Percentiles rank a stretch among this genome's conserved stretches.
These are phyloP conservation scores for Boletellus deceptivus DNA, from an alignment of 1,284 basidiomycete genomes.

Conservation along the genomic window DNA sequence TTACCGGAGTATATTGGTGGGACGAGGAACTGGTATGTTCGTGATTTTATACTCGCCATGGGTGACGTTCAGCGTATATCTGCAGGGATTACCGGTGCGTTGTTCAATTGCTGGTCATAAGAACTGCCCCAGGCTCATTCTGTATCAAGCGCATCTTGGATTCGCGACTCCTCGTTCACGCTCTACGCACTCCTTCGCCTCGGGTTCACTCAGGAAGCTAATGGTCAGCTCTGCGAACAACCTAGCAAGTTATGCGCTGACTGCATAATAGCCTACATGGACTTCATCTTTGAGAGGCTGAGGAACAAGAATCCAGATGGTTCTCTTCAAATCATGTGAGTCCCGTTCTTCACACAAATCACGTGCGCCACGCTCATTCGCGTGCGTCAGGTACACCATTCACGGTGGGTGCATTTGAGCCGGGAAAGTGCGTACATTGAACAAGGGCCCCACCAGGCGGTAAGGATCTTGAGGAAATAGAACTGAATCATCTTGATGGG, in stretches of 20 bases:
- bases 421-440: neutral
- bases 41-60: neutral
- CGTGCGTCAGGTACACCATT: conserved; percentile 63
- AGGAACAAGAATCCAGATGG: conserved; percentile 84
- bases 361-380: neutral
- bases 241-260: conserved; percentile 8
- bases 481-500: conserved; percentile 80
- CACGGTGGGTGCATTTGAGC: conserved; percentile 50
- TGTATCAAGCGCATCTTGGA: conserved; percentile 68
- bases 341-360: neutral
- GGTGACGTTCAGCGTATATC: neutral
- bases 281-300: conserved; percentile 83
- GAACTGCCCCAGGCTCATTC: neutral
- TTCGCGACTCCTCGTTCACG: conserved; percentile 89
- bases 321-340: conserved; percentile 85
- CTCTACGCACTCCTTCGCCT: conserved; percentile 89
- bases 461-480: conserved; percentile 82
- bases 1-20: conserved; percentile 90
- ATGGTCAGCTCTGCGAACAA: conserved; percentile 45
- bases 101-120: neutral
- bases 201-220: conserved; percentile 88
- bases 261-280: conserved; percentile 68
- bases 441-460: conserved; percentile 46
- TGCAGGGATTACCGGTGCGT: conserved; percentile 68
- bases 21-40: conserved; percentile 72